Evolutionary conservation across 306 rosid species (phyloP).

Genomic region (Rubus parviflorus): DNA sequence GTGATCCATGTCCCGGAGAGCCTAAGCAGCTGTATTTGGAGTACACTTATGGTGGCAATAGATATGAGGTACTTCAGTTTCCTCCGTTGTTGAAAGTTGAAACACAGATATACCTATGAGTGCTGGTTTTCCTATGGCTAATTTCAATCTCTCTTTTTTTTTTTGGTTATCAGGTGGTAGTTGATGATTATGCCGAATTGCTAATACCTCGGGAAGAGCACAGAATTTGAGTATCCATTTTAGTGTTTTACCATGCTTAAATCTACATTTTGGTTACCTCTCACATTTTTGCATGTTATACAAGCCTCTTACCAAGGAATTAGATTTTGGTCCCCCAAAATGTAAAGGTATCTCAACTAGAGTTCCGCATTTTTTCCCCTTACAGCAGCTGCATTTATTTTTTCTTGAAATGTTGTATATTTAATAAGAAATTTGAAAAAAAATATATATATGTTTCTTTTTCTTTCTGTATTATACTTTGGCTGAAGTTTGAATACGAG

Average conservation of each 20-base stretch:
- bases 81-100: background rate
- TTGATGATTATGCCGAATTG: constrained; percentile 71
- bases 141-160: background rate
- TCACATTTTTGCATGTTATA: constrained; percentile 45
- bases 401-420: constrained; percentile 5
- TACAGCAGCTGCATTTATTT: background rate
- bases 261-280: constrained; percentile 30
- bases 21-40: constrained; percentile 68
- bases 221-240: constrained; percentile 47
- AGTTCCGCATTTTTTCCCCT: background rate
- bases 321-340: constrained; percentile 2
- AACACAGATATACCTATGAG: background rate
- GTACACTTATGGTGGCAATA: constrained; percentile 56
- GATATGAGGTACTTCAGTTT: constrained; percentile 54
- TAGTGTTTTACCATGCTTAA: background rate
- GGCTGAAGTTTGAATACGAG: background rate
- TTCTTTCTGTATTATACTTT: background rate
- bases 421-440: background rate
- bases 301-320: constrained; percentile 29
- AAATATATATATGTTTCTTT: background rate
- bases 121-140: constrained; percentile 14
- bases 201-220: constrained; percentile 59
- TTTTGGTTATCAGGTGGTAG: constrained; percentile 53
- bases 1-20: constrained; percentile 92
- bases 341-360: constrained; percentile 19